These are phyloP conservation scores for Neonectria punicea DNA, from an alignment of 2,329 filamentous ascomycete genomes.

Conservation along the genomic window DNA sequence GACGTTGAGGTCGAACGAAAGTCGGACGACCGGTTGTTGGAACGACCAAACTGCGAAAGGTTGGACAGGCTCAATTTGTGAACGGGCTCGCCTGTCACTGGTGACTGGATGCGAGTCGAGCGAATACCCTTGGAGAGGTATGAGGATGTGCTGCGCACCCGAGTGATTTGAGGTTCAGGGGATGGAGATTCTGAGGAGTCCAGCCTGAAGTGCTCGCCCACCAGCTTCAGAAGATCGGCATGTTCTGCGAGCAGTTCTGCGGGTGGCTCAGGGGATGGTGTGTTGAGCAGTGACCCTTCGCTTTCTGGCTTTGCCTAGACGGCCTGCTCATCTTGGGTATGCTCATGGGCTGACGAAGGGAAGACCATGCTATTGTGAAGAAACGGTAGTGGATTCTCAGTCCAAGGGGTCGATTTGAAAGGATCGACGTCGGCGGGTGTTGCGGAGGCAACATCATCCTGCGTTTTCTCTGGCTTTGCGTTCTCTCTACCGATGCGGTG, in stretches of 20 bases:
- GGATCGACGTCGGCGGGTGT: slow-evolving; percentile 9
- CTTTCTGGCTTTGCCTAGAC: slow-evolving; percentile 20
- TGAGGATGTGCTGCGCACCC: slow-evolving; percentile 45
- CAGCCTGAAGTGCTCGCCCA: slow-evolving; percentile 28
- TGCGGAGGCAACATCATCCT: slow-evolving; percentile 13
- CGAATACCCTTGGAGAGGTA: slow-evolving; percentile 42
- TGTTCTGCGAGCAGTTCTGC: slow-evolving; percentile 34
- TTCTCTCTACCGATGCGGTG: slow-evolving; percentile 20
- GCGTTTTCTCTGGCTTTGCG: slow-evolving; percentile 13
- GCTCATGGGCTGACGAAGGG: slow-evolving; percentile 7
- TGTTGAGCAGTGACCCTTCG: slow-evolving; percentile 5
- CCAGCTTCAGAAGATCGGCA: slow-evolving; percentile 27
- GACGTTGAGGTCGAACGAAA: slow-evolving; percentile 45
- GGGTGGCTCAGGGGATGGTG: background rate
- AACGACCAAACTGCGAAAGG: slow-evolving; percentile 44
- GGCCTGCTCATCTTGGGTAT: slow-evolving; percentile 24
- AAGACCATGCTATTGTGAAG: slow-evolving; percentile 20
- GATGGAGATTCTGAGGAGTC: slow-evolving; percentile 25
- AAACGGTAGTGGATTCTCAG: slow-evolving; percentile 20
- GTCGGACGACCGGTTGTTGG: slow-evolving; percentile 44
- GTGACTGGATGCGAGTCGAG: slow-evolving; percentile 43
- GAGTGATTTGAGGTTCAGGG: slow-evolving; percentile 12
- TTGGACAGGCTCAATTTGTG: slow-evolving; percentile 44
- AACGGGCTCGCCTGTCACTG: slow-evolving; percentile 31
- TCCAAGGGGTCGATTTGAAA: slow-evolving; percentile 24